Evolutionary conservation across 495 filamentous ascomycete species (phyloP), one percentile per base, ranked within the genome.

Genomic region (Rostrohypoxylon terebratum): DNA sequence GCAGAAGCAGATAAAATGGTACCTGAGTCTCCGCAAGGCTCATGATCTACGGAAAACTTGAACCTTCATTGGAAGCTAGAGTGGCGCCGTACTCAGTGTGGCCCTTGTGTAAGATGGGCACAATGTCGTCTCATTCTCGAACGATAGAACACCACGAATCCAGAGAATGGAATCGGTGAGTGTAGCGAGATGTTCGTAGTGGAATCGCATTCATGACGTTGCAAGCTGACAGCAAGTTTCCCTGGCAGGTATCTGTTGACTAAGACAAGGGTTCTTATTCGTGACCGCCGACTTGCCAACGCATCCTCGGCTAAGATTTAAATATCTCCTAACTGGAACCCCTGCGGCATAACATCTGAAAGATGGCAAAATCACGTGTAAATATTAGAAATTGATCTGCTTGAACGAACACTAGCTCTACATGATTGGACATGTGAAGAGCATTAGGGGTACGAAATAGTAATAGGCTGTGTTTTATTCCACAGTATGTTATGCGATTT

Each of bases 91-190:
- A 18, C 42, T 45, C 42, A 45, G 42, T n/a, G 42, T 45, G 42
- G n/a, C 8, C 18, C 8, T 13, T 20, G 4, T 20, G 42, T 20
- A 18, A 20, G 42, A 45, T 45, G 16, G 42, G 20, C 42, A 45
- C 16, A 45, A 4, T n/a, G 42, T 45, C n/a, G 42, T n/a, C 42
- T 45, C 42, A 45, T 45, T 45, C 42, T 45, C 42, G 42, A 45
- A 45, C 42, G 42, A 45, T 45, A 20, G 42, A 45, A 45, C 42
- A 45, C 42, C 42, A 45, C 42, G 42, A 45, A 45, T 45, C 42
- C 20, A 16, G 42, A 45, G 20, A 45, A 45, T 20, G 42, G 42
- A 45, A 45, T 18, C 42, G 42, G 42, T 45, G 42, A 45, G 42
- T 20, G 16, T 16, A 45, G 42, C 16, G 16, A 45, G 8, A 45